Evolutionary conservation across 192 early-diverging fungal genomes (phyloP).

Genomic region (Coemansia aciculifera): DNA sequence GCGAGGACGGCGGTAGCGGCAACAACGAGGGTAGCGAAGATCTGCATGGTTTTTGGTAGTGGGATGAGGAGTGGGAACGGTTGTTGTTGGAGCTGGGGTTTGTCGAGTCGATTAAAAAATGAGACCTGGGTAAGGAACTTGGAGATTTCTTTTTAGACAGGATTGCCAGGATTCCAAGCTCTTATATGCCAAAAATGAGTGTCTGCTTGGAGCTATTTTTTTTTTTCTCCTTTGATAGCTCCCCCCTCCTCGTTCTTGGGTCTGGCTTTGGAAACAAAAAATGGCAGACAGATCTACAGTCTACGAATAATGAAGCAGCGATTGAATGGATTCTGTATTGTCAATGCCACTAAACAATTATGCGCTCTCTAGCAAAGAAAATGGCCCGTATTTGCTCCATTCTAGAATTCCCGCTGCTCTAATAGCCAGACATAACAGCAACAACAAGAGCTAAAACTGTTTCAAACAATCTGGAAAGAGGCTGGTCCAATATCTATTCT

Average conservation of each 20-base stretch:
- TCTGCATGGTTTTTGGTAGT: conserved; percentile 41
- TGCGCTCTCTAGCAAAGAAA: background rate
- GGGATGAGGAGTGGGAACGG: background rate
- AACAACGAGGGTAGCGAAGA: conserved; percentile 51
- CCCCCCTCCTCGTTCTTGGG: too few species aligned
- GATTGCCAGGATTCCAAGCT: background rate
- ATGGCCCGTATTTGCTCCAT: background rate
- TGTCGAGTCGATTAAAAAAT: conserved; percentile 26
- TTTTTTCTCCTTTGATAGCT: background rate
- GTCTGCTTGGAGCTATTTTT: background rate
- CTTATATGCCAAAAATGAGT: background rate
- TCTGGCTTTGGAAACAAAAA: background rate
- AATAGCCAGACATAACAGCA: background rate
- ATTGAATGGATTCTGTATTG: background rate
- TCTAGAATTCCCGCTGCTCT: background rate
- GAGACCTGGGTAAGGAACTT: conserved; percentile 40
- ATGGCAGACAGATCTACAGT: background rate
- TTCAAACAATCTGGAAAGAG: background rate
- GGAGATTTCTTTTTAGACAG: background rate
- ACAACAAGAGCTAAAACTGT: background rate
- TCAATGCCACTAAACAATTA: background rate
- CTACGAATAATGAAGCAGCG: background rate
- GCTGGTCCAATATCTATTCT: background rate
- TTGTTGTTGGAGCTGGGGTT: conserved; percentile 3
- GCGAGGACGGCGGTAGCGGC: conserved; percentile 52